These are phyloP conservation scores for Pythium aristosporum DNA, from an alignment of 352 stramenopile species.

Conservation along the genomic window DNA sequence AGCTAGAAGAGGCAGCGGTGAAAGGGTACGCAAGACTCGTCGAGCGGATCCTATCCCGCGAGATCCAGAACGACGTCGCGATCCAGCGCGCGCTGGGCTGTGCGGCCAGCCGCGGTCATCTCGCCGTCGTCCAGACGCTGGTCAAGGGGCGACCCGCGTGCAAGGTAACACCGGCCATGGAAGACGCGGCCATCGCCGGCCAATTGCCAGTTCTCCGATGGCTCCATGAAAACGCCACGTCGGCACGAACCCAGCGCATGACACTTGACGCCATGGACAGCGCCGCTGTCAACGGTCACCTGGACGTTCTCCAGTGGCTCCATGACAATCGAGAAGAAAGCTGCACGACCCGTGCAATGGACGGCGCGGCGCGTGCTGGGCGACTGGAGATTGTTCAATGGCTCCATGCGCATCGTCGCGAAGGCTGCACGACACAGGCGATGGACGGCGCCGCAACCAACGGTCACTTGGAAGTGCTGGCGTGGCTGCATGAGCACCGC, in stretches of 20 bases:
- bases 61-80: background rate
- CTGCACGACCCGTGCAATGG: constrained; percentile 21
- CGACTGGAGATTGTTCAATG: constrained; percentile 21
- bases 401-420: constrained; percentile 15
- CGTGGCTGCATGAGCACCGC: constrained; percentile 22
- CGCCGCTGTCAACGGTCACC: constrained; percentile 17
- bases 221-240: constrained; percentile 12
- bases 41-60: constrained; percentile 5
- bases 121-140: constrained; percentile 11
- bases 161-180: constrained; percentile 12
- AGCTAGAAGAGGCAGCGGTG: constrained; percentile 10
- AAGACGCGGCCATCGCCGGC: constrained; percentile 16
- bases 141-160: constrained; percentile 11
- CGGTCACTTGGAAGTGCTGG: constrained; percentile 13
- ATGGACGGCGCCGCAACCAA: constrained; percentile 22
- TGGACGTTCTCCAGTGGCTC: constrained; percentile 17
- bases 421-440: constrained; percentile 27
- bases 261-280: constrained; percentile 24
- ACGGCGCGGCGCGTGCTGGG: constrained; percentile 15
- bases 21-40: constrained; percentile 12
- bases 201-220: constrained; percentile 17
- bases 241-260: constrained; percentile 10
- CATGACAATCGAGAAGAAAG: constrained; percentile 19
- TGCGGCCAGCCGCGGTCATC: constrained; percentile 5
- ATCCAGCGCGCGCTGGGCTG: constrained; percentile 6